These are phyloP conservation scores for Isabelozyma heimii DNA, from an alignment of 805 yeast genomes.

Conservation along the genomic window DNA sequence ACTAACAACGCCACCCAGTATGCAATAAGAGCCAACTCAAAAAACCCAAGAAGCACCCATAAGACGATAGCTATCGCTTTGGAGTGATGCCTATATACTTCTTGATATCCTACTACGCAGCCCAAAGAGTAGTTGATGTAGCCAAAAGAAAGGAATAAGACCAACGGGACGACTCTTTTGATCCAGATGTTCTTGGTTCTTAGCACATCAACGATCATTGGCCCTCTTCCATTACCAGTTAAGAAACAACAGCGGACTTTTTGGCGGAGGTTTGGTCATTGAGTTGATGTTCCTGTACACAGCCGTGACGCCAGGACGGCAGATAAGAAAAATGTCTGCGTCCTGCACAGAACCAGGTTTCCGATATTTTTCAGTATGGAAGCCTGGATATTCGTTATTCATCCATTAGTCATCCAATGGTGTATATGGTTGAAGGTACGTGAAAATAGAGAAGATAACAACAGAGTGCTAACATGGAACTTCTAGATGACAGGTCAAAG, in stretches of 20 bases:
- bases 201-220: neutral
- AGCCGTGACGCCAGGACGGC: neutral
- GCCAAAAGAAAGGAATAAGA: slow-evolving; percentile 26
- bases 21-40: slow-evolving; percentile 14
- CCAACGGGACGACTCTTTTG: slow-evolving; percentile 24
- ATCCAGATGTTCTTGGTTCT: slow-evolving; percentile 3
- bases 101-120: slow-evolving; percentile 44
- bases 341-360: neutral
- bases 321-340: neutral
- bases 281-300: neutral
- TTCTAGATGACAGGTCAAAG: slow-evolving; percentile 47
- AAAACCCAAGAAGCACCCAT: slow-evolving; percentile 27
- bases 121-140: slow-evolving; percentile 44
- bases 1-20: slow-evolving; percentile 46
- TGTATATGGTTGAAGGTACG: neutral
- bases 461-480: neutral
- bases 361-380: neutral
- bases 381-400: neutral
- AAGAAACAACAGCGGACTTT: neutral
- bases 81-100: slow-evolving; percentile 26
- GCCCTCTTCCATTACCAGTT: neutral
- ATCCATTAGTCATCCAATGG: slow-evolving; percentile 1
- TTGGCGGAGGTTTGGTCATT: neutral
- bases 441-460: neutral
- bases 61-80: slow-evolving; percentile 33